Conservation (phyloP, 2,329 filamentous ascomycete genomes). For the Alternaria rosae region DNA sequence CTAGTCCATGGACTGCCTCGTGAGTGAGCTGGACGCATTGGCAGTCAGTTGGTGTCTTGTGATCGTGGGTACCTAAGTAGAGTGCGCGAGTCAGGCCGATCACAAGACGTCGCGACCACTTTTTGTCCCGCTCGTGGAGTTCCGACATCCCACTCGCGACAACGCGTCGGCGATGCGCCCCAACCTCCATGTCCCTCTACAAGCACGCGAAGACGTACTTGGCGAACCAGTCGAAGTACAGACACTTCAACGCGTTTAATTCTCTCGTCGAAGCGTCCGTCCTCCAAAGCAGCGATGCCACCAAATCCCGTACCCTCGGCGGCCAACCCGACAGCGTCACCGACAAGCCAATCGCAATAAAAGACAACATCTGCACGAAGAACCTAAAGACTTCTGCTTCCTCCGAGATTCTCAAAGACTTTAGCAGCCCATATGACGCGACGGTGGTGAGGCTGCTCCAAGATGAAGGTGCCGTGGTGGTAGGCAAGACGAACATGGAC, state of each 20-base stretch:
- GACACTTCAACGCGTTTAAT: slow-evolving; percentile 51
- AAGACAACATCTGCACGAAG: slow-evolving; percentile 61
- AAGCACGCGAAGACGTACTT: slow-evolving; percentile 46
- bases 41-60: neutral
- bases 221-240: slow-evolving; percentile 42
- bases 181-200: slow-evolving; percentile 50
- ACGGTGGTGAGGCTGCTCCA: slow-evolving; percentile 77
- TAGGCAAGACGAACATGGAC: slow-evolving; percentile 91
- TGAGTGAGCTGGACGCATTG: neutral
- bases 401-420: slow-evolving; percentile 73
- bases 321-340: neutral
- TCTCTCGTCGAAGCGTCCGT: slow-evolving; percentile 28
- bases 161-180: slow-evolving; percentile 33
- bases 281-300: slow-evolving; percentile 27
- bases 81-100: slow-evolving; percentile 8
- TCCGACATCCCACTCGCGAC: slow-evolving; percentile 9
- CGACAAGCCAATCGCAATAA: slow-evolving; percentile 55
- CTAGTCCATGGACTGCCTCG: neutral
- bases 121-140: slow-evolving; percentile 16
- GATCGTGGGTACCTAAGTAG: neutral
- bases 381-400: slow-evolving; percentile 75
- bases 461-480: slow-evolving; percentile 66
- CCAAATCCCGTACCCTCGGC: slow-evolving; percentile 13
- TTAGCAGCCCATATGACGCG: slow-evolving; percentile 80
- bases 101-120: slow-evolving; percentile 25